Percentiles rank a stretch among this genome's conserved stretches.
These are phyloP conservation scores for Cryptococcus sp. DNA, from an alignment of 1,284 basidiomycete genomes.

Conservation along the genomic window DNA sequence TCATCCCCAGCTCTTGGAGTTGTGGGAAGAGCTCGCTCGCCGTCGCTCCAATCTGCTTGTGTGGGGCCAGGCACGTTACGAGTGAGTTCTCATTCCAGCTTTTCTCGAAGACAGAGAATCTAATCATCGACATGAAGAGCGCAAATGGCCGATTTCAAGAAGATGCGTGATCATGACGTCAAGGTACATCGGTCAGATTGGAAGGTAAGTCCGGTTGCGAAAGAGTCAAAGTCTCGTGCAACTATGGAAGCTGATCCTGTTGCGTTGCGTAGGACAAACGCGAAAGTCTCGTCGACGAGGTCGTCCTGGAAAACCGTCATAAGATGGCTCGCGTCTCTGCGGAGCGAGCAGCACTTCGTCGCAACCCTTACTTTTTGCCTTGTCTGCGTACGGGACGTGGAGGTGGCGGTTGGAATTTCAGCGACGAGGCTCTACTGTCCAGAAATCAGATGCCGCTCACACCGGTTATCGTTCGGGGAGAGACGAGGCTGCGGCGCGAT, in stretches of 20 bases:
- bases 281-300: conserved; percentile 21
- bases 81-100: conserved; percentile 17
- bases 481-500: conserved; percentile 21
- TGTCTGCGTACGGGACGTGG: conserved; percentile 33
- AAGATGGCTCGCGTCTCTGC: conserved; percentile 24
- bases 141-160: conserved; percentile 11
- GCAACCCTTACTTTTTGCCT: conserved; percentile 28
- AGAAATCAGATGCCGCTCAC: conserved; percentile 19
- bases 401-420: conserved; percentile 33
- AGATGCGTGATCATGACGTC: conserved; percentile 22
- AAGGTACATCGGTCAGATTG: conserved; percentile 12
- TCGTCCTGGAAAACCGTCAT: conserved; percentile 27
- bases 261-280: conserved; percentile 22
- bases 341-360: conserved; percentile 29
- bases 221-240: neutral
- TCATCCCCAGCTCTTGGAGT: conserved; percentile 30
- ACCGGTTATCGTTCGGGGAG: conserved; percentile 18
- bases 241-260: neutral
- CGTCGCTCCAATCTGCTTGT: conserved; percentile 21
- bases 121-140: conserved; percentile 4
- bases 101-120: neutral
- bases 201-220: conserved; percentile 21
- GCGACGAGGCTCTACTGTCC: conserved; percentile 24
- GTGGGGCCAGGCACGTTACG: conserved; percentile 20
- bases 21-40: conserved; percentile 36